These are phyloP conservation scores for Tolypocladium tundrense DNA, from an alignment of 2,329 filamentous ascomycete genomes.

Conservation along the genomic window DNA sequence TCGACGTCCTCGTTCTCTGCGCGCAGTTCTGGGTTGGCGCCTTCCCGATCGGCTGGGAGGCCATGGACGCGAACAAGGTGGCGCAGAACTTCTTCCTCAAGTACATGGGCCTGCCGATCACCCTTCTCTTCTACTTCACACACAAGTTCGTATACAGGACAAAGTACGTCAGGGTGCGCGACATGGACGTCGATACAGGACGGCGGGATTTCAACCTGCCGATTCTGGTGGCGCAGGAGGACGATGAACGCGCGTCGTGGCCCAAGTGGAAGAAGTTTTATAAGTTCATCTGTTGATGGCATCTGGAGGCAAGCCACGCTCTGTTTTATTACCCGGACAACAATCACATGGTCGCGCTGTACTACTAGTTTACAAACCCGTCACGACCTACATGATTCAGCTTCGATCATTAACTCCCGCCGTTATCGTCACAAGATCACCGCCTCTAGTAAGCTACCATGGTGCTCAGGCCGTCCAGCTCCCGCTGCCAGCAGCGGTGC, in stretches of 20 bases:
- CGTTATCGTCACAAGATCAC: too few species aligned
- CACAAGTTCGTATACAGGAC: slow-evolving; percentile 73
- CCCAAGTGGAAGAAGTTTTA: slow-evolving; percentile 68
- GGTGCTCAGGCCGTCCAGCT: slow-evolving; percentile 57
- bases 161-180: slow-evolving; percentile 50
- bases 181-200: slow-evolving; percentile 84
- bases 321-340: too few species aligned
- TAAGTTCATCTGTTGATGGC: slow-evolving; percentile 58
- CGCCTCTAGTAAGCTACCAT: slow-evolving; percentile 49
- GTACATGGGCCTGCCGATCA: slow-evolving; percentile 61
- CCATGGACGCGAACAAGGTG: slow-evolving; percentile 32
- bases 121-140: slow-evolving; percentile 55
- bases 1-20: slow-evolving; percentile 66
- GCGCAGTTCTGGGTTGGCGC: slow-evolving; percentile 85
- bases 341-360: too few species aligned
- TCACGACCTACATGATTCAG: too few species aligned
- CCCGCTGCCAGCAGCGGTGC: slow-evolving; percentile 65
- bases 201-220: slow-evolving; percentile 75
- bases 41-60: slow-evolving; percentile 55
- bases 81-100: slow-evolving; percentile 62
- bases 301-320: too few species aligned
- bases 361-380: too few species aligned
- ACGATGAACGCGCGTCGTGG: slow-evolving; percentile 61
- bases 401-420: too few species aligned
- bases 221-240: slow-evolving; percentile 69